phyloP scores from a whole-genome alignment of 768 basidiomycete species.

The Trametes sanguinea region DNA sequence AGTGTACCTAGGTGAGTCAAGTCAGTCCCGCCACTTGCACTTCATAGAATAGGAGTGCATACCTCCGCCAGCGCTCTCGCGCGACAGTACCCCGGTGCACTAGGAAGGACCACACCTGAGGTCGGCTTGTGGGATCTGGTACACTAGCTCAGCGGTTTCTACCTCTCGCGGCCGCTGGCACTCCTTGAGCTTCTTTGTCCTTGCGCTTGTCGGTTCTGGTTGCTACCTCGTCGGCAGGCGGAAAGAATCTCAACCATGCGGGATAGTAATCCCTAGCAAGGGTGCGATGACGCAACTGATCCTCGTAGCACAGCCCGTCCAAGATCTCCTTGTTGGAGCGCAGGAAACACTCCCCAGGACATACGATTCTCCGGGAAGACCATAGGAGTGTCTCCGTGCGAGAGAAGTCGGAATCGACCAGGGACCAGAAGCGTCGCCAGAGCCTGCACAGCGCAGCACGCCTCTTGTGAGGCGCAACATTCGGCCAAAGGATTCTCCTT shows the following conservation, averaged over 20 bases:
- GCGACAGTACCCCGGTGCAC: background rate
- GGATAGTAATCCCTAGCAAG: background rate
- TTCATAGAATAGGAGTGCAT: background rate
- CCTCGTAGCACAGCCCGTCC: conserved; percentile 3
- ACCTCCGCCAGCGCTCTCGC: conserved; percentile 4
- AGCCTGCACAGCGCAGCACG: background rate
- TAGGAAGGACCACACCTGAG: background rate
- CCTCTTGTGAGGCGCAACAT: background rate
- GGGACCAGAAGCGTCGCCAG: background rate
- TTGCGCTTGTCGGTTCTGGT: background rate
- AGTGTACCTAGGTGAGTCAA: background rate
- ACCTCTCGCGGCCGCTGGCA: background rate
- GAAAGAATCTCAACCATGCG: background rate
- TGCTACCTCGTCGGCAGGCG: background rate
- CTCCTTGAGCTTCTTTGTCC: background rate
- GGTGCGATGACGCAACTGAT: background rate
- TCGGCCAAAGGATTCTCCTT: background rate
- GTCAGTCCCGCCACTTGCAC: too few relatives aligned
- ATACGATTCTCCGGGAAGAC: background rate
- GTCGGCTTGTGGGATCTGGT: background rate
- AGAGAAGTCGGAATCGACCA: background rate
- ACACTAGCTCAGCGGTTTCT: background rate
- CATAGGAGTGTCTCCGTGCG: background rate
- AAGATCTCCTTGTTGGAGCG: background rate
- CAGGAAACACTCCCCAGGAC: conserved; percentile 9